A percentile compares a stretch with the other conserved stretches of the same genome.
phyloP scores from a whole-genome alignment of 495 filamentous ascomycete genomes.

The Evernia prunastri region DNA sequence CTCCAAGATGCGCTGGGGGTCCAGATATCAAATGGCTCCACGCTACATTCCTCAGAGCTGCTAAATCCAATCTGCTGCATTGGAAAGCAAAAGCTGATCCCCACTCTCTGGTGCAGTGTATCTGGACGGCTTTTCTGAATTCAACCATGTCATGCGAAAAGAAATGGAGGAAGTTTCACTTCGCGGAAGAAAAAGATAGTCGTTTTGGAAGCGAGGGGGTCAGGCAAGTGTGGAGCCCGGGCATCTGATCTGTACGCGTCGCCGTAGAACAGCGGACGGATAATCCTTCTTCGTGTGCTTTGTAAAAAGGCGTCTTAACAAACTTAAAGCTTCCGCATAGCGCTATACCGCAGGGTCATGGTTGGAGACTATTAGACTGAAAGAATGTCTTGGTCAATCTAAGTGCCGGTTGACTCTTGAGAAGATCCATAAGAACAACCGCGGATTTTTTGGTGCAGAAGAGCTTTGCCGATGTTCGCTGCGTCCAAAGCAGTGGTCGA shows the following conservation, averaged over 20 bases:
- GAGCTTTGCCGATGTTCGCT: conserved; percentile 22
- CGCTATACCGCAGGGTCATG: neutral
- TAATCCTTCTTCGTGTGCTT: neutral
- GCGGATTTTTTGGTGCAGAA: conserved; percentile 18
- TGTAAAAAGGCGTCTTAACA: neutral
- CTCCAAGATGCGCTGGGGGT: neutral
- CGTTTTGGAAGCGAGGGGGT: neutral
- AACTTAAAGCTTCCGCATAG: too few relatives aligned
- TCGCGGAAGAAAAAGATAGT: conserved; percentile 32
- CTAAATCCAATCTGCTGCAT: neutral
- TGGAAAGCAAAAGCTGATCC: neutral
- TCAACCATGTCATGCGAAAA: conserved; percentile 66
- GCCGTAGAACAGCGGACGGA: neutral
- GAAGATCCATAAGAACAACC: conserved; percentile 18
- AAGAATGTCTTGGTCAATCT: neutral
- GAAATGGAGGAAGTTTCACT: conserved; percentile 72
- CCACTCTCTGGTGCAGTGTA: conserved; percentile 46
- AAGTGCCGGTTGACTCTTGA: conserved; percentile 15
- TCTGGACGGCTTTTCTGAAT: conserved; percentile 82
- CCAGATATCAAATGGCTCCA: neutral
- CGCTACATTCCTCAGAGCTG: neutral
- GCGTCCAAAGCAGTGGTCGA: conserved; percentile 21
- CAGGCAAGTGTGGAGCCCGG: neutral
- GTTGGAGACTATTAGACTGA: neutral
- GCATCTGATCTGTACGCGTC: neutral